Percentiles rank a stretch among this genome's conserved stretches.
Conservation (phyloP, 2,329 filamentous ascomycete species). For the Fusarium veterinarium region DNA sequence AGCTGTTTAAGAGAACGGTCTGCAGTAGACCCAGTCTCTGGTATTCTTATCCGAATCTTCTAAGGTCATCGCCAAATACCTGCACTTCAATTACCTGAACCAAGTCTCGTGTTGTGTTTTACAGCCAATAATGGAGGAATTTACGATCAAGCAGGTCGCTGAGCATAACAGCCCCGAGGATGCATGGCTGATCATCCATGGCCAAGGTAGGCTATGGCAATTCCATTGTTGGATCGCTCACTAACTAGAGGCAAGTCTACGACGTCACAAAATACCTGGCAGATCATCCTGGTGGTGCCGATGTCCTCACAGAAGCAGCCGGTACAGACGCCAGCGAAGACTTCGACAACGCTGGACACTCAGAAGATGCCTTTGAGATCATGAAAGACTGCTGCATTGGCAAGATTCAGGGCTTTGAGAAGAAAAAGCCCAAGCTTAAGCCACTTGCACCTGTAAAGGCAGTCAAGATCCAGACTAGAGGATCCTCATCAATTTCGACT, state of each 20-base stretch:
- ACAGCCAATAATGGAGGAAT: neutral
- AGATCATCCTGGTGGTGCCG: slow-evolving; percentile 78
- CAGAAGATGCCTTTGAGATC: slow-evolving; percentile 65
- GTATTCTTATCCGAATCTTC: too few species aligned
- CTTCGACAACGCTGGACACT: slow-evolving; percentile 88
- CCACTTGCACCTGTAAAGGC: neutral
- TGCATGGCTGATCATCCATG: slow-evolving; percentile 5
- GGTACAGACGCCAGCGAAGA: slow-evolving; percentile 82
- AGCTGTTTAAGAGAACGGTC: neutral
- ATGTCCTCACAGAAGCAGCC: slow-evolving; percentile 80
- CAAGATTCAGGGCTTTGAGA: slow-evolving; percentile 48
- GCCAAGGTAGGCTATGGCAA: neutral
- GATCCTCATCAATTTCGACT: neutral
- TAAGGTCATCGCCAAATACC: too few species aligned
- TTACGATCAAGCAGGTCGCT: neutral
- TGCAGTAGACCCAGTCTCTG: neutral
- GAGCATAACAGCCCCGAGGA: neutral
- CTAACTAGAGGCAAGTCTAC: slow-evolving; percentile 58
- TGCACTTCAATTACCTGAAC: fast-evolving
- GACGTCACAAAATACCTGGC: slow-evolving; percentile 66
- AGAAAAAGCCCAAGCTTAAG: slow-evolving; percentile 33
- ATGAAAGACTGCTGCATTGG: slow-evolving; percentile 54
- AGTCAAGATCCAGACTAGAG: fast-evolving
- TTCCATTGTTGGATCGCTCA: fast-evolving
- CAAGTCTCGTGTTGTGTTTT: fast-evolving